A percentile compares a stretch with the other conserved stretches of the same genome.
Evolutionary conservation across 176 grass and related monocot species (phyloP).

Genomic region (Ananas comosus): DNA sequence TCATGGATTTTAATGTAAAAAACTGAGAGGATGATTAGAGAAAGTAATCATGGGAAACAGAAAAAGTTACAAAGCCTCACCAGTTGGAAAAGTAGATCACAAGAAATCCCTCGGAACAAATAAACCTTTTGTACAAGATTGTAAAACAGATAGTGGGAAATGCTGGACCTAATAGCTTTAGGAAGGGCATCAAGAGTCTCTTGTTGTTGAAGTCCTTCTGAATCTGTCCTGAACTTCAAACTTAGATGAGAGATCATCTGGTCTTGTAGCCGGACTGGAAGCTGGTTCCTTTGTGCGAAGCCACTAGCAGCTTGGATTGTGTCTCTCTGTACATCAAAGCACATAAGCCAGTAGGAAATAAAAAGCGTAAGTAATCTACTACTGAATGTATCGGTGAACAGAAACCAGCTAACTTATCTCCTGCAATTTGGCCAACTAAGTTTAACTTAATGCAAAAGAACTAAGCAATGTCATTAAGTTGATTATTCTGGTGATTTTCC

Average conservation of each 20-base stretch:
- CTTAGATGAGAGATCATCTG: conserved; percentile 98
- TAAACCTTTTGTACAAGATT: conserved; percentile 68
- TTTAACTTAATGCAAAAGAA: too few species aligned
- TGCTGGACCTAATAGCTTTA: conserved; percentile 95
- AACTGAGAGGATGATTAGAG: conserved; percentile 12
- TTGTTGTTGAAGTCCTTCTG: conserved; percentile 98
- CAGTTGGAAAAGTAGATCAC: conserved; percentile 94
- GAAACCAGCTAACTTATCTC: too few species aligned
- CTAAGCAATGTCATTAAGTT: too few species aligned
- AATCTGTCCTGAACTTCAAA: conserved; percentile 95
- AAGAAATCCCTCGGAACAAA: conserved; percentile 65
- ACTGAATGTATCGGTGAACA: too few species aligned
- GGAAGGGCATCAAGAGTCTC: conserved; percentile 82
- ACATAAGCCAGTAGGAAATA: conserved; percentile 1
- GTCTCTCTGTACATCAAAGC: conserved; percentile 56
- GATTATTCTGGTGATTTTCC: too few species aligned
- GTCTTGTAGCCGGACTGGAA: conserved; percentile 79
- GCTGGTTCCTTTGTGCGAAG: conserved; percentile 80
- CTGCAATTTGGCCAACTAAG: too few species aligned
- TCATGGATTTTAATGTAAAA: neutral
- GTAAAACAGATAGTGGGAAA: conserved; percentile 85
- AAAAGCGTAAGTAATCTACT: too few species aligned
- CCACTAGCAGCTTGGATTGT: conserved; percentile 95
- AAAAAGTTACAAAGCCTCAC: conserved; percentile 16
- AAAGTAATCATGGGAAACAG: neutral